Evolutionary conservation across 2,329 filamentous ascomycete genomes (phyloP), one percentile per base, ranked within the genome.

Genomic region (Boeremia lycopersici): DNA sequence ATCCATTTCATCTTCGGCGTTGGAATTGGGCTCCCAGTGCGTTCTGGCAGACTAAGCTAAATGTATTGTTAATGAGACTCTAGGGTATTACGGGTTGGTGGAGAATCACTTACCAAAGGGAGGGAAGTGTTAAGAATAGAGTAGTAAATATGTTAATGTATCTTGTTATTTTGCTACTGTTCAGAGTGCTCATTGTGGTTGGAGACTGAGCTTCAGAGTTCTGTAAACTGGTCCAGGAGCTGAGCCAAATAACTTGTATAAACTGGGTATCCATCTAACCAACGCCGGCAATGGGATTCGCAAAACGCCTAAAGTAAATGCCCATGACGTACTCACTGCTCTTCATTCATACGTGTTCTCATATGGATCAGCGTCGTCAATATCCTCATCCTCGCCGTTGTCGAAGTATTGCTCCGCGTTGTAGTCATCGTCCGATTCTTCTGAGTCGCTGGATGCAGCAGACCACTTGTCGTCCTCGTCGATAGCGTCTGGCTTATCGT

Each of bases 341-440:
- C 8, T 26, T 43, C 62, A 71, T 48, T 73, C 69, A 47, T 74
- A 74, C 12, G 69, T 70, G 44, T 74, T 73, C 42, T 73, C 71
- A 50, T 73, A 71, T 8, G 67, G 68, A 53, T 72, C 71, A 7
- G 59, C 71, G 34, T 73, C 73, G 35, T 77, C 74, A 45, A 71
- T 69, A 26, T 74, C 81, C 48, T 81, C 83, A 35, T 79, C 83
- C 29, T 79, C 82, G 34, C 77, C 75, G 31, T 74, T 83, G 39
- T 78, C 82, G 53, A 81, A 82, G 42, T 77, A 85, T 49, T 82
- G 83, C 45, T 84, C 85, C 6, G 85, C 85, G 49, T 79, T 83
- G 75, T 88, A 87, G 59, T 87, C 81, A 63, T 88, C 85, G 1
- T 82, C 85, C 61, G 87, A 84, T 63, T 88, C 87, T 66, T 87